Percentiles rank a stretch among this genome's conserved stretches.
Evolutionary conservation across 225 moss, liverwort and hornwort species (phyloP).

Genomic region (Thuidium tamariscinum): DNA sequence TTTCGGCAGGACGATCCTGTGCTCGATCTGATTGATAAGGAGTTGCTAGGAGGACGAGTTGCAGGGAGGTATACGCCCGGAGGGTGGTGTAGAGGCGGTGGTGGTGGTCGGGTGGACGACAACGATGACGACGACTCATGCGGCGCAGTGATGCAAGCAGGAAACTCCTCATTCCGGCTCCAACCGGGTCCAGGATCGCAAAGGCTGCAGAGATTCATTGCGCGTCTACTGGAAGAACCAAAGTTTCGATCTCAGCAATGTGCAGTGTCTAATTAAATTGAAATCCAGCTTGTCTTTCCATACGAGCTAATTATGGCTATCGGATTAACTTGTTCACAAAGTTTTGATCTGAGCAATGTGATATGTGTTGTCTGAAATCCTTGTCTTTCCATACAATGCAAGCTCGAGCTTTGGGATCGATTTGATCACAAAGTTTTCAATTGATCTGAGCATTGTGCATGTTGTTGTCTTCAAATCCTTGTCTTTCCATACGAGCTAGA

Average conservation of each 20-base stretch:
- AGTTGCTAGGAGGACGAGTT: constrained; percentile 49
- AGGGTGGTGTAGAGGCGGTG: constrained; percentile 46
- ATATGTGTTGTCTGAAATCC: too few relatives aligned
- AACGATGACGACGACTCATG: background rate
- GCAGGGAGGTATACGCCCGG: constrained; percentile 36
- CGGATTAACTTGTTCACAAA: too few relatives aligned
- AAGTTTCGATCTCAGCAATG: too few relatives aligned
- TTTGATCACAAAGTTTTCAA: background rate
- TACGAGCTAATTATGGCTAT: too few relatives aligned
- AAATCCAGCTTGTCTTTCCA: too few relatives aligned
- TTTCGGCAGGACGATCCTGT: constrained; percentile 39
- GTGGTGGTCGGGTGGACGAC: background rate
- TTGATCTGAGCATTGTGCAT: constrained; percentile 10
- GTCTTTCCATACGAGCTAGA: background rate
- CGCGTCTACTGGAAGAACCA: background rate
- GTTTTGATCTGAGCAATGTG: too few relatives aligned
- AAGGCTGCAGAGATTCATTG: constrained; percentile 12
- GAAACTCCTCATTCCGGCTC: background rate
- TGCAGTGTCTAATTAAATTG: too few relatives aligned
- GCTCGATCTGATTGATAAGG: constrained; percentile 47
- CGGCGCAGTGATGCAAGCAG: background rate
- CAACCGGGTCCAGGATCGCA: constrained; percentile 1
- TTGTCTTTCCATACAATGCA: too few relatives aligned
- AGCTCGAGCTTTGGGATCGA: too few relatives aligned
- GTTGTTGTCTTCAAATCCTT: background rate